Percentiles rank a stretch among this genome's conserved stretches.
These are phyloP conservation scores for Gossypium trilobum DNA, from an alignment of 441 rosid species.

Conservation along the genomic window DNA sequence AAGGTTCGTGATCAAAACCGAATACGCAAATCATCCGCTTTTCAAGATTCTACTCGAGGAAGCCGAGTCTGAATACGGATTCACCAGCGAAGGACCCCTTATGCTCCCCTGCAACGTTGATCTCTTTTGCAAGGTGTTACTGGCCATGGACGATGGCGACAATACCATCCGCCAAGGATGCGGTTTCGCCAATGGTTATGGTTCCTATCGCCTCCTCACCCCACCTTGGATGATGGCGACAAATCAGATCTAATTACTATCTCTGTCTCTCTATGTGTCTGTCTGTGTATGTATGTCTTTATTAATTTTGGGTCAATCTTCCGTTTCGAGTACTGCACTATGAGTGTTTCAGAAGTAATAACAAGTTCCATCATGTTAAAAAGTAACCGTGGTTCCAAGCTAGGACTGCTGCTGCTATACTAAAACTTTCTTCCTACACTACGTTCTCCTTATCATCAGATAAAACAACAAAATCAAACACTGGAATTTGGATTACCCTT, in stretches of 20 bases:
- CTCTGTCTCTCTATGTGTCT: neutral
- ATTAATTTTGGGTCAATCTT: neutral
- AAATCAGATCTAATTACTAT: slow-evolving; percentile 22
- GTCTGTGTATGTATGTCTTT: neutral
- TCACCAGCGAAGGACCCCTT: slow-evolving; percentile 47
- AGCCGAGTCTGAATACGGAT: slow-evolving; percentile 62
- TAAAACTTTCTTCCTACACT: neutral
- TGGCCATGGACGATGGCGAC: slow-evolving; percentile 33
- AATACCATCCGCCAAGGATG: slow-evolving; percentile 22
- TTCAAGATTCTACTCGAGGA: slow-evolving; percentile 56
- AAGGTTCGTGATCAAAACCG: slow-evolving; percentile 49
- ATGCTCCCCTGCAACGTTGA: slow-evolving; percentile 58
- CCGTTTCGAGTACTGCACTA: neutral
- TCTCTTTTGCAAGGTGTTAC: slow-evolving; percentile 33
- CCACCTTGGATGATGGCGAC: slow-evolving; percentile 29
- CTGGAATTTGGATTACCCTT: too few relatives aligned
- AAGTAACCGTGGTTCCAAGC: neutral
- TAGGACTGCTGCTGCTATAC: neutral
- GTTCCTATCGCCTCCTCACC: slow-evolving; percentile 30
- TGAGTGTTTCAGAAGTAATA: neutral
- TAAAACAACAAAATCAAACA: too few relatives aligned
- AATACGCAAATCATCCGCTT: slow-evolving; percentile 53
- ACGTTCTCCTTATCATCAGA: too few relatives aligned
- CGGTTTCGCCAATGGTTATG: slow-evolving; percentile 21
- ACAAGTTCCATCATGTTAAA: neutral